phyloP scores from a whole-genome alignment of 805 yeast genomes.

The Metschnikowia lochheadii region DNA sequence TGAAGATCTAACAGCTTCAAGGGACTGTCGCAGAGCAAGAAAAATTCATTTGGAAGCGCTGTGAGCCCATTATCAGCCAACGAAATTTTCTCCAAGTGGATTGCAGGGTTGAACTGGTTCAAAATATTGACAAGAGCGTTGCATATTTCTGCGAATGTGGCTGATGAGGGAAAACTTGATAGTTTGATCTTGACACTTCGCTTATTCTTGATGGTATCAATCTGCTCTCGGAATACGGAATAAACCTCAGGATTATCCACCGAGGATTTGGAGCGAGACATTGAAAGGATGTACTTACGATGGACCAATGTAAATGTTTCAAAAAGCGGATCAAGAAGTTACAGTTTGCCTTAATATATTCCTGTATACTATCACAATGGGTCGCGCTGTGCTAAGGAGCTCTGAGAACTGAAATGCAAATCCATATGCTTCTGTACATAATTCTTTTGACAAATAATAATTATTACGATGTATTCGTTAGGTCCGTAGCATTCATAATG shows the following conservation, averaged over 20 bases:
- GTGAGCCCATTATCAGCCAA: constrained; percentile 8
- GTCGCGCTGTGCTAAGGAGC: constrained; percentile 2
- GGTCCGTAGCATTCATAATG: not conserved
- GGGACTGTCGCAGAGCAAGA: constrained; percentile 8
- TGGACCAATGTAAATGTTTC: not conserved
- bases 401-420: not conserved
- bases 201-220: constrained; percentile 11
- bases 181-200: constrained; percentile 13
- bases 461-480: not conserved
- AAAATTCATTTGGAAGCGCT: constrained; percentile 12
- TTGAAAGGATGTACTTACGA: not conserved
- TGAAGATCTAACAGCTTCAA: constrained; percentile 60
- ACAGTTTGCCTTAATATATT: not conserved
- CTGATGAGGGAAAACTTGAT: constrained; percentile 10
- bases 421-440: not conserved
- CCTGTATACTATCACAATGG: not conserved
- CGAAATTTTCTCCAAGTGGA: constrained; percentile 11
- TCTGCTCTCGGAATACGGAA: constrained; percentile 7
- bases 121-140: constrained; percentile 11
- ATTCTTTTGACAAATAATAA: not conserved
- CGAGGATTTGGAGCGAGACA: constrained; percentile 2
- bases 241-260: constrained; percentile 1
- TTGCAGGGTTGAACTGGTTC: constrained; percentile 6
- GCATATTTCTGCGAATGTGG: constrained; percentile 9
- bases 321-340: not conserved